phyloP scores from a whole-genome alignment of 371 early-diverging fungal genomes.

The Mucor piriformis region DNA sequence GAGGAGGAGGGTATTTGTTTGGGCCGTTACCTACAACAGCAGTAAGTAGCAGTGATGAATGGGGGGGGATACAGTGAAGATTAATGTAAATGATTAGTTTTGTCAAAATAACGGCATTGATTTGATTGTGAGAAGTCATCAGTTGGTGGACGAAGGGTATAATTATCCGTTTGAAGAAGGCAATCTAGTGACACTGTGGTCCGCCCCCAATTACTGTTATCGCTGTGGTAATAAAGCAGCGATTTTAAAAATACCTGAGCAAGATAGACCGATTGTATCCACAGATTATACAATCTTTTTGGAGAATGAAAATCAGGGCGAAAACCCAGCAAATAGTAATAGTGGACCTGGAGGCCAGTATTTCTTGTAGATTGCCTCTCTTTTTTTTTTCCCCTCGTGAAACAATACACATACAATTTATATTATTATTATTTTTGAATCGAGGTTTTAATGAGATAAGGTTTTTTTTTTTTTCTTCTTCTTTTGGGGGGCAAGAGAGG shows the following conservation, averaged over 20 bases:
- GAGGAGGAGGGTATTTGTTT: slow-evolving; percentile 99
- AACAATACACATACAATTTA: not conserved
- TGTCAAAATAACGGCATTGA: slow-evolving; percentile 94
- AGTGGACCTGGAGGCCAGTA: slow-evolving; percentile 52
- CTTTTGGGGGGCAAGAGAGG: not conserved
- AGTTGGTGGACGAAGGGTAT: slow-evolving; percentile 97
- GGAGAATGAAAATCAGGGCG: slow-evolving; percentile 73
- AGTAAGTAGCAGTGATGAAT: slow-evolving; percentile 37
- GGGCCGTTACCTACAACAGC: slow-evolving; percentile 96
- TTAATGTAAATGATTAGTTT: slow-evolving; percentile 61
- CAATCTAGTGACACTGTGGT: slow-evolving; percentile 99
- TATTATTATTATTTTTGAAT: not conserved
- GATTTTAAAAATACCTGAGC: slow-evolving; percentile 82
- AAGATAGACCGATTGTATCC: slow-evolving; percentile 83
- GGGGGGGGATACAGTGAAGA: too few species aligned
- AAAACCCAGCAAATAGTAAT: slow-evolving; percentile 16
- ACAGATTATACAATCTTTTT: slow-evolving; percentile 79
- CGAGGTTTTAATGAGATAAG: not conserved
- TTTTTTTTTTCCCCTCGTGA: not conserved
- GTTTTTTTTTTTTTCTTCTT: too few species aligned
- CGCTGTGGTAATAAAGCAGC: slow-evolving; percentile 99
- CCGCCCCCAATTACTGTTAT: slow-evolving; percentile 99
- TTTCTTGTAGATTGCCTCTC: slow-evolving; percentile 31
- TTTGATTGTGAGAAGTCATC: slow-evolving; percentile 96
- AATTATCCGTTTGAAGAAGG: slow-evolving; percentile 97